These are phyloP conservation scores for Cercospora berteroae DNA, from an alignment of 2,329 filamentous ascomycete genomes.

Conservation along the genomic window DNA sequence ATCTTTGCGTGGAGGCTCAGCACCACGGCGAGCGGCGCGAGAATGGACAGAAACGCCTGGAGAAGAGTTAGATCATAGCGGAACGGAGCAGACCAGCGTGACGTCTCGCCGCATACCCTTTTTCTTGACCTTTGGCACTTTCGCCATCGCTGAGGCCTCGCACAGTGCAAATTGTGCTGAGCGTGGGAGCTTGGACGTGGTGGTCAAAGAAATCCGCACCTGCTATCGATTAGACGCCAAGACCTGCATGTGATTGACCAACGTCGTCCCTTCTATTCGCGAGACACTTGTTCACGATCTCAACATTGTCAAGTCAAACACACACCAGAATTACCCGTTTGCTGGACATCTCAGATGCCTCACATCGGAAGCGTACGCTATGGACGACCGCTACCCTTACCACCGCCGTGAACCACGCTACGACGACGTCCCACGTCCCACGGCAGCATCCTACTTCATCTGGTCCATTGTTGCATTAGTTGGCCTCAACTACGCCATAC, in stretches of 20 bases:
- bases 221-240: slow-evolving; percentile 5
- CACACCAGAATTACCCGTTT: not conserved
- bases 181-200: slow-evolving; percentile 5
- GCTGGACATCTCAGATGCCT: slow-evolving; percentile 8
- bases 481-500: slow-evolving; percentile 34
- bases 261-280: not conserved
- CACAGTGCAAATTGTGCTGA: not conserved
- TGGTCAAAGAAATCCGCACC: slow-evolving; percentile 5
- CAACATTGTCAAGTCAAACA: not conserved
- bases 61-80: not conserved
- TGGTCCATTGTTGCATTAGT: slow-evolving; percentile 31
- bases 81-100: not conserved
- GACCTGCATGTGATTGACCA: slow-evolving; percentile 11
- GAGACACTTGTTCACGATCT: slow-evolving; percentile 6
- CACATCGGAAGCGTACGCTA: slow-evolving; percentile 12
- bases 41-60: slow-evolving; percentile 67
- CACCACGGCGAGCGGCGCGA: slow-evolving; percentile 70
- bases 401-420: slow-evolving; percentile 19
- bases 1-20: slow-evolving; percentile 58
- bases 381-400: slow-evolving; percentile 26
- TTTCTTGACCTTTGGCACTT: slow-evolving; percentile 50
- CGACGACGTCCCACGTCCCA: slow-evolving; percentile 13
- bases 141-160: slow-evolving; percentile 39
- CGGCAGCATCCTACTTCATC: slow-evolving; percentile 25
- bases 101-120: slow-evolving; percentile 34